phyloP scores from a whole-genome alignment of 345 rosid genomes.

The Linum usitatissimum region DNA sequence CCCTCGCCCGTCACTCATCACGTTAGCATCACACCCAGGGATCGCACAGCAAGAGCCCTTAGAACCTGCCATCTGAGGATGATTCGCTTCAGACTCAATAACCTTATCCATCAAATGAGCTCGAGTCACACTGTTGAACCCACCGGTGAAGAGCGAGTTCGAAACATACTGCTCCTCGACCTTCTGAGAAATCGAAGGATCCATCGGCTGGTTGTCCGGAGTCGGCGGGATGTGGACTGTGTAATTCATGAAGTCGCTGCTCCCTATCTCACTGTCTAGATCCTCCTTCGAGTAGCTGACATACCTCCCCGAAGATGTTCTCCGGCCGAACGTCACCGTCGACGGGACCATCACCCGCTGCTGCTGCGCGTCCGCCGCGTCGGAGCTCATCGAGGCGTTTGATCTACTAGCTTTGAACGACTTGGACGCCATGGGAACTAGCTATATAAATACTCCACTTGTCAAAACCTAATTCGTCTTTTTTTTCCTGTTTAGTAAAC shows the following conservation, averaged over 20 bases:
- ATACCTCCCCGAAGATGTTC: neutral
- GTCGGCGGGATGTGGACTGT: neutral
- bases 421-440: no score
- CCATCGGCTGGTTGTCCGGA: slow-evolving; percentile 1
- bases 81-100: neutral
- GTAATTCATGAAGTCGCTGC: neutral
- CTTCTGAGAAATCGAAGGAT: neutral
- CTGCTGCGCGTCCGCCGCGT: neutral
- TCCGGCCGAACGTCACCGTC: neutral
- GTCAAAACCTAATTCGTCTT: no score
- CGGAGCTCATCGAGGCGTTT: neutral
- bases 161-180: slow-evolving; percentile 1
- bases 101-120: neutral
- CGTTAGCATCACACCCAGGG: neutral
- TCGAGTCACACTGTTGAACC: neutral
- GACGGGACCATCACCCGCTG: neutral
- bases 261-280: neutral
- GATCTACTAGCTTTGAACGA: no score
- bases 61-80: slow-evolving; percentile 1
- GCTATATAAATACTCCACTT: no score
- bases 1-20: neutral
- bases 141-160: neutral
- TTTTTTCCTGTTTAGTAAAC: no score
- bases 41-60: neutral
- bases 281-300: neutral